Evolutionary conservation across 805 yeast species (phyloP), one percentile per base, ranked within the genome.

Genomic region (Lachancea meyersii): DNA sequence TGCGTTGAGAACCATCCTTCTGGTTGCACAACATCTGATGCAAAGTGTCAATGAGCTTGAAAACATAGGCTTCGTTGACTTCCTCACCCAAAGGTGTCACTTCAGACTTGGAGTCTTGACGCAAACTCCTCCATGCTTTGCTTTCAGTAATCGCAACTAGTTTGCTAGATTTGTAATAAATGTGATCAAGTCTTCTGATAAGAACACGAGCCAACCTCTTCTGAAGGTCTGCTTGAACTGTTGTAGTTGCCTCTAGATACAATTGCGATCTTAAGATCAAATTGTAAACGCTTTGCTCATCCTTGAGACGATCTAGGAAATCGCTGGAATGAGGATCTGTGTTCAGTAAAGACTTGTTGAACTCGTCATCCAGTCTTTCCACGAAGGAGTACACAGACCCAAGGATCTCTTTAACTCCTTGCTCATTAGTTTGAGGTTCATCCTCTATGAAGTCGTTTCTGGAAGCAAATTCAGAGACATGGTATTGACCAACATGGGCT

Each of bases 321-420:
- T 93, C 98, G 45, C 86, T 81, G 19, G 97, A 84, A 63, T 93
- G 97, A 35, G 97, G 96, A 65, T 93, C 97, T 57, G 87, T 81
- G 52, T 78, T 78, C 61, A 89, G 88, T 56, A 93, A 75, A 36
- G 95, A 86, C 53, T 82, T 80, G 48, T 85, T 84, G 57, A 89
- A 82, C 70, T 93, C 99, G 58, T 91, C 97, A 61, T 88, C 96
- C 49, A 93, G 75, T 65, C 97, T 82, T 70, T 91, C 98, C 48
- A 91, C 83, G 46, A 85, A 77, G 7, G 96, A 81, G 37, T 84
- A 77, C 37, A 93, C 71, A 21, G 95, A 85, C 37, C 99, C 98
- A 47, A 81, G 73, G 43, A 93, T 75, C 52, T 76, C 80, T 60
- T 77, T 76, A 47, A 83, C 70, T 47, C 96, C 96, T 17, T 66